Base-by-base conservation (phyloP, 352 stramenopile genomes). In the Pythium chondricola region DNA sequence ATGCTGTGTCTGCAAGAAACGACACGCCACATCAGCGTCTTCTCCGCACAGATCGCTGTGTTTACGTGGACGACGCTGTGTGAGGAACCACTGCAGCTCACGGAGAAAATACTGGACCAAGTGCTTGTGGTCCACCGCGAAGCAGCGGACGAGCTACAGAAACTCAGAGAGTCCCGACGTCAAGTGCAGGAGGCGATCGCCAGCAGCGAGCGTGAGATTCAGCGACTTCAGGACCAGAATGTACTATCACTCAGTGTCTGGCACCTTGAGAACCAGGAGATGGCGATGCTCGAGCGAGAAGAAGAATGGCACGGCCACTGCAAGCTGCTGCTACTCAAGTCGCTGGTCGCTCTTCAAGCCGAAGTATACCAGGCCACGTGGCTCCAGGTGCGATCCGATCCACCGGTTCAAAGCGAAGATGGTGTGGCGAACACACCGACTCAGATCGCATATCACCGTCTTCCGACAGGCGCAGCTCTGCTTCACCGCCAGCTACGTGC, bases 241-340 rank as follows among this genome's bases (percentile, higher is more conserved):
- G 67, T 73, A 40, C 51, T 43, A 5, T 79, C 68, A 4, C 36
- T 75, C 10, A 46, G 6, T 0, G 50, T 71, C 24, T 73, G 53
- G 53, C 41, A 65, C 20, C 50, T 69, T 0, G 68, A 75, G 35
- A 51, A 57, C 38, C 21, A 52, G 2, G 68, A 79, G 26, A 58
- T 67, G 30, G 26, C 40, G 4, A 52, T 65, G n/a, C 44, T 73
- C 2, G 65, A 74, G 43, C 31, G 56, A 16, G 68, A 79, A 30
- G 68, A 73, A 27, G 49, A 31, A 17, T 79, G 68, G 68, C 68
- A 79, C 22, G 65, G 65, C 9, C 53, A 79, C 36, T 79, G 65
- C 44, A 79, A 79, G 29, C 38, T 65, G 32, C 60, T 79, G 4
- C 45, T 75, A 29, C 37, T 75, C 16, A 48, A 42, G 20, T 71